Evolutionary conservation across 331 rosid genomes (phyloP).

Genomic region (Cydonia oblonga): DNA sequence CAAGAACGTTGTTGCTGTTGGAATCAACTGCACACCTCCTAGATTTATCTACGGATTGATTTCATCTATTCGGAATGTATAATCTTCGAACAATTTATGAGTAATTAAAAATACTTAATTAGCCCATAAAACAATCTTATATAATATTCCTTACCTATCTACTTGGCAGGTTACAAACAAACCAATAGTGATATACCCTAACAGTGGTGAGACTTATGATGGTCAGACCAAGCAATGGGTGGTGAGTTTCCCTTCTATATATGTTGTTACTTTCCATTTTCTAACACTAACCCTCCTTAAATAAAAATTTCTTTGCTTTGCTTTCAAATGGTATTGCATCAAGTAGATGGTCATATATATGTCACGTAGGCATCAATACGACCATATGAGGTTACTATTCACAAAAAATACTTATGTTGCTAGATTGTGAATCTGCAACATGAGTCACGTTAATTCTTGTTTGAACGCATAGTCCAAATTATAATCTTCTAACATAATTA

Average conservation of each 20-base stretch:
- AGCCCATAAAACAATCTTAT: not conserved
- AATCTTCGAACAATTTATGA: not conserved
- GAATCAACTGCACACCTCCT: slow-evolving; percentile 88
- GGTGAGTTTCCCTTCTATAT: slow-evolving; percentile 37
- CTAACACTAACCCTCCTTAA: no score
- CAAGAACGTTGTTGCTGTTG: slow-evolving; percentile 57
- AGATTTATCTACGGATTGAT: slow-evolving; percentile 62
- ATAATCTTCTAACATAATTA: no score
- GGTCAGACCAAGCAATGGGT: slow-evolving; percentile 52
- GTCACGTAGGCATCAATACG: no score
- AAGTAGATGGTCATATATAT: no score
- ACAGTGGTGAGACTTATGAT: slow-evolving; percentile 82
- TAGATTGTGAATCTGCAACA: not conserved
- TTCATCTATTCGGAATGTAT: slow-evolving; percentile 47
- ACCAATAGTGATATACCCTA: slow-evolving; percentile 71
- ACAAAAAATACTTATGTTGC: not conserved
- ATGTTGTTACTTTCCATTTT: no score
- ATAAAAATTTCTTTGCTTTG: no score
- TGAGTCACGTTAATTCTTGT: not conserved
- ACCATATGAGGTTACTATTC: not conserved
- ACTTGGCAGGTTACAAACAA: slow-evolving; percentile 53
- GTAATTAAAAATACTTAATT: not conserved
- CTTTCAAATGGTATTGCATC: no score
- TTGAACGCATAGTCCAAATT: not conserved
- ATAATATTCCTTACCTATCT: not conserved